Conservation (phyloP, 805 yeast genomes). For the Wickerhamomyces tratensis region DNA sequence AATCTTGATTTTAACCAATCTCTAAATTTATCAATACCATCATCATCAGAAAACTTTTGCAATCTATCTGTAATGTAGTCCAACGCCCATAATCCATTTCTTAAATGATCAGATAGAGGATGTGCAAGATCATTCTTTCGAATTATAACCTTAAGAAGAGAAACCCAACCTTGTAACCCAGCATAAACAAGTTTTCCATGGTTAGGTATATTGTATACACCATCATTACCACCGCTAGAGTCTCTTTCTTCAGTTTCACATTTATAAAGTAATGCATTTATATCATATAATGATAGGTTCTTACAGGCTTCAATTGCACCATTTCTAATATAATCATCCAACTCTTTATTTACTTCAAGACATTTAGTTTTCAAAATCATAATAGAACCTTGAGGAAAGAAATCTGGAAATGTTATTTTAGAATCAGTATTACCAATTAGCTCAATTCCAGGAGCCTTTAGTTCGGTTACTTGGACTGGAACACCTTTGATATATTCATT, state of each 20-base stretch:
- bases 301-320: slow-evolving; percentile 73
- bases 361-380: slow-evolving; percentile 70
- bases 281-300: slow-evolving; percentile 51
- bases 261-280: slow-evolving; percentile 66
- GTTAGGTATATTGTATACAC: slow-evolving; percentile 67
- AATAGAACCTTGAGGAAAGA: slow-evolving; percentile 86
- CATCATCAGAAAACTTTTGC: slow-evolving; percentile 35
- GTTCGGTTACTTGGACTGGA: slow-evolving; percentile 48
- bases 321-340: slow-evolving; percentile 58
- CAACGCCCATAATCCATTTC: slow-evolving; percentile 85
- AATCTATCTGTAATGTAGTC: slow-evolving; percentile 64
- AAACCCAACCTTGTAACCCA: slow-evolving; percentile 89
- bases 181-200: slow-evolving; percentile 73
- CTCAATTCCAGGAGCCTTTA: slow-evolving; percentile 40
- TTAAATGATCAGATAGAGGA: slow-evolving; percentile 70
- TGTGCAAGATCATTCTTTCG: slow-evolving; percentile 71
- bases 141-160: slow-evolving; percentile 54
- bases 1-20: slow-evolving; percentile 65
- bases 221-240: slow-evolving; percentile 58
- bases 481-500: slow-evolving; percentile 46
- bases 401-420: slow-evolving; percentile 44
- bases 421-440: slow-evolving; percentile 34
- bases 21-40: slow-evolving; percentile 44
- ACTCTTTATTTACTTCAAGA: slow-evolving; percentile 49
- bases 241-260: slow-evolving; percentile 88